Percentiles rank a stretch among this genome's conserved stretches.
These are phyloP conservation scores for Kwoniella pini DNA, from an alignment of 768 basidiomycete genomes.

Conservation along the genomic window DNA sequence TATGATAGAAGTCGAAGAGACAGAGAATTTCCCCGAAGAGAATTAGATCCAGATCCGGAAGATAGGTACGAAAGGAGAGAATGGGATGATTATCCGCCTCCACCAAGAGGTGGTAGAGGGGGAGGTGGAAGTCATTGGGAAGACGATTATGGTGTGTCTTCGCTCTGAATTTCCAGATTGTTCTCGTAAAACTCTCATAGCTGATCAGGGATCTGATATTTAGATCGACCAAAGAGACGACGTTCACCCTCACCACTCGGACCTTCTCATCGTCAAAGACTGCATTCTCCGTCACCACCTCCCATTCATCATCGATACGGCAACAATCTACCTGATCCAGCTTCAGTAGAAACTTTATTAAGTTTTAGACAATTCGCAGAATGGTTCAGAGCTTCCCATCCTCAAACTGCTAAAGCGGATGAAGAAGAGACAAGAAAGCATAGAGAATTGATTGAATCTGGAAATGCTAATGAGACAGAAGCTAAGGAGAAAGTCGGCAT, in stretches of 20 bases:
- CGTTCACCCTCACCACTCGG: conserved; percentile 42
- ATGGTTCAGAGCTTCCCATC: conserved; percentile 47
- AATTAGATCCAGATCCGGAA: conserved; percentile 30
- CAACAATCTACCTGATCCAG: conserved; percentile 37
- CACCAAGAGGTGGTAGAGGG: conserved; percentile 16
- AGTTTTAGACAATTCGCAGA: conserved; percentile 44
- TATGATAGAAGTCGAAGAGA: conserved; percentile 27
- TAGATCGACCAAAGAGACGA: conserved; percentile 44
- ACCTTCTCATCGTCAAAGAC: conserved; percentile 26
- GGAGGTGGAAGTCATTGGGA: conserved; percentile 28
- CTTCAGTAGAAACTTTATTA: conserved; percentile 33
- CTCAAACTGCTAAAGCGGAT: conserved; percentile 44
- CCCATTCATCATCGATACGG: not conserved
- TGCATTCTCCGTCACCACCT: conserved; percentile 34
- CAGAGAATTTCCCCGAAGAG: conserved; percentile 31
- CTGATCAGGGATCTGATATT: not conserved
- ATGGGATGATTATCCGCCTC: conserved; percentile 25
- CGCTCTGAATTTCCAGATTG: not conserved
- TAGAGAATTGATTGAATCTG: conserved; percentile 29
- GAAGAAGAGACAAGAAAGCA: conserved; percentile 38
- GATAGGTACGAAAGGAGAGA: conserved; percentile 29
- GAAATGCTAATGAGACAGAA: conserved; percentile 4
- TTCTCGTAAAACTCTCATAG: too few species aligned
- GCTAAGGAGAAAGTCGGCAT: conserved; percentile 44
- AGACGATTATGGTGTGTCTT: conserved; percentile 37